Evolutionary conservation across 1,284 basidiomycete species (phyloP).

Genomic region (Cutaneotrichosporon daszewskae): DNA sequence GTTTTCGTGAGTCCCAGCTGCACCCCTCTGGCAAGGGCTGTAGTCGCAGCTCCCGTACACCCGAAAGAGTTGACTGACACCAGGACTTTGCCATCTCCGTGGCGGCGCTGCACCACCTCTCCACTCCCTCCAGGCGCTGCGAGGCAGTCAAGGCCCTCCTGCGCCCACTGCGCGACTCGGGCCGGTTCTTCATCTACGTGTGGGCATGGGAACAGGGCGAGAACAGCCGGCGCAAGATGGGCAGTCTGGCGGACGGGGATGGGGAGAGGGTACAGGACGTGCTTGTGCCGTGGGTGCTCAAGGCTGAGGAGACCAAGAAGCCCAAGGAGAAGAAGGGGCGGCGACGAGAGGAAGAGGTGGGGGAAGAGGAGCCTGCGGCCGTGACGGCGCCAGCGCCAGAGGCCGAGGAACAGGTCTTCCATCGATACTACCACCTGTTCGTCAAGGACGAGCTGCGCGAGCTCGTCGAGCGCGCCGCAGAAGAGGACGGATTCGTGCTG

Average conservation of each 20-base stretch:
- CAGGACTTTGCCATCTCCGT: constrained; percentile 94
- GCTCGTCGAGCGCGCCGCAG: constrained; percentile 61
- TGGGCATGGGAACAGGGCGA: constrained; percentile 95
- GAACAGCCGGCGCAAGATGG: constrained; percentile 61
- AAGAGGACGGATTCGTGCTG: constrained; percentile 54
- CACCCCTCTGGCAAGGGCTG: not conserved
- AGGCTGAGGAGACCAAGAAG: constrained; percentile 16
- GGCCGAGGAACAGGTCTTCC: constrained; percentile 53
- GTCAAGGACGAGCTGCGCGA: constrained; percentile 64
- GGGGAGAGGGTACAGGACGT: constrained; percentile 54
- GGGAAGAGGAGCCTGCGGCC: not conserved
- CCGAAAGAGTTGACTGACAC: too few species aligned
- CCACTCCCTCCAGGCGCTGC: constrained; percentile 65
- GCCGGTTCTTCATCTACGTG: constrained; percentile 88
- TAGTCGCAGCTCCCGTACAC: too few species aligned
- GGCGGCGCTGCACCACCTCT: constrained; percentile 89
- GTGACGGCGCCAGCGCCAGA: not conserved
- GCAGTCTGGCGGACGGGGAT: constrained; percentile 47
- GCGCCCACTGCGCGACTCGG: constrained; percentile 57
- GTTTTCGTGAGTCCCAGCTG: constrained; percentile 61
- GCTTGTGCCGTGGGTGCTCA: constrained; percentile 64
- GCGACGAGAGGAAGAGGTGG: not conserved
- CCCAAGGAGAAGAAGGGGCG: not conserved
- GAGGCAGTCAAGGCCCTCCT: constrained; percentile 68
- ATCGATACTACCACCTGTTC: constrained; percentile 94